Evolutionary conservation across 805 yeast species (phyloP).

Genomic region (Yarrowia bubula): DNA sequence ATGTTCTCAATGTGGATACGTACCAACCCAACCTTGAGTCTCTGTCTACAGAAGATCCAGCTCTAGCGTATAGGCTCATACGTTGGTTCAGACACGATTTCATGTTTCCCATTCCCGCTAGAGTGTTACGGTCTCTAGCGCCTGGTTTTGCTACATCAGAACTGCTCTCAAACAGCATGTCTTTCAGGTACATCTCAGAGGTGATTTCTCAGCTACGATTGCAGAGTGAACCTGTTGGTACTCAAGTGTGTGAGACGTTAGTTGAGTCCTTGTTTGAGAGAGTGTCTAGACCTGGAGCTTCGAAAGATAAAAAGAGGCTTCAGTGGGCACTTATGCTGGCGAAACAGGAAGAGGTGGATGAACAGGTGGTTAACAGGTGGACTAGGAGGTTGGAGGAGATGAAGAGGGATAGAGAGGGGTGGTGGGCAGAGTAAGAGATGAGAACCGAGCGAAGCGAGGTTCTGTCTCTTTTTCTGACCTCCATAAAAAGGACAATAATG

Average conservation of each 20-base stretch:
- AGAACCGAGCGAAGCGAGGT: no score
- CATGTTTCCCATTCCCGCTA: not conserved
- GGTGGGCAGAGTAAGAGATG: not conserved
- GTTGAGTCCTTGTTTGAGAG: conserved; percentile 16
- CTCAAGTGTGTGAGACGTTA: conserved; percentile 1
- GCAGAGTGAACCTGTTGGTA: not conserved
- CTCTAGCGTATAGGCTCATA: not conserved
- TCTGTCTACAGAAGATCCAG: not conserved
- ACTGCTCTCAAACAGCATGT: conserved; percentile 2
- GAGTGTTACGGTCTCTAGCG: not conserved
- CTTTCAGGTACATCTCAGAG: conserved; percentile 23
- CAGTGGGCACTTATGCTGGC: conserved; percentile 23
- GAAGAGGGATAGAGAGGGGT: not conserved
- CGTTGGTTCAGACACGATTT: conserved; percentile 21
- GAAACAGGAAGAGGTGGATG: conserved; percentile 14
- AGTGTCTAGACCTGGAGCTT: conserved; percentile 2
- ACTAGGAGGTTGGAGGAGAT: conserved; percentile 3
- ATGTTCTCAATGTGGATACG: not conserved
- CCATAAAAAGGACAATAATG: not conserved
- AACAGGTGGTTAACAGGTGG: conserved; percentile 5
- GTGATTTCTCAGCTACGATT: conserved; percentile 12
- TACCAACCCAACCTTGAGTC: conserved; percentile 5
- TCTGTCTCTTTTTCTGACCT: no score
- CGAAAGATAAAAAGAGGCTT: conserved; percentile 1
- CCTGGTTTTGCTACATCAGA: not conserved